phyloP scores from a whole-genome alignment of 2,329 filamentous ascomycete genomes.

The Cordyceps pruinosa region DNA sequence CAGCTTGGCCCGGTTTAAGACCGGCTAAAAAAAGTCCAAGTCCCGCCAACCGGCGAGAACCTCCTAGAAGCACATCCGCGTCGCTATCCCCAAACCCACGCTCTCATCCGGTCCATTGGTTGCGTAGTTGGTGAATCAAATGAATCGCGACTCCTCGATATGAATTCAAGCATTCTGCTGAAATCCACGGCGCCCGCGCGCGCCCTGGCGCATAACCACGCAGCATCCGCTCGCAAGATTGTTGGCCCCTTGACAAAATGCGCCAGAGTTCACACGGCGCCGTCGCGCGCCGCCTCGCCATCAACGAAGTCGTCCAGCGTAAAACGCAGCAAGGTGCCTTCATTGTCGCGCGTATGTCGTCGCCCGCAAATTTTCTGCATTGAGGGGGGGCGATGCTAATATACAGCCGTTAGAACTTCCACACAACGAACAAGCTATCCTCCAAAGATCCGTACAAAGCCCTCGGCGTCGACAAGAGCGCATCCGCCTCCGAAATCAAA shows the following conservation, averaged over 20 bases:
- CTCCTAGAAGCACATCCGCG: constrained; percentile 7
- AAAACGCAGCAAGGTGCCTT: constrained; percentile 15
- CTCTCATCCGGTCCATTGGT: neutral
- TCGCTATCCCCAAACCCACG: neutral
- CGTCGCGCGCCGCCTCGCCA: constrained; percentile 14
- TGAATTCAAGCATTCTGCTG: constrained; percentile 42
- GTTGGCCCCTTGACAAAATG: constrained; percentile 33
- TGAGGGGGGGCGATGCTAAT: constrained; percentile 2
- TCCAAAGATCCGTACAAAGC: constrained; percentile 78
- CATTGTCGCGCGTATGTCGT: constrained; percentile 24
- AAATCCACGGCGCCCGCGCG: constrained; percentile 42
- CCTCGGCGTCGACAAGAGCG: constrained; percentile 74
- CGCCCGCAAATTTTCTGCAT: neutral
- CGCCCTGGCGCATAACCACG: constrained; percentile 37
- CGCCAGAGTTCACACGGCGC: constrained; percentile 28
- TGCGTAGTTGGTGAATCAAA: constrained; percentile 15
- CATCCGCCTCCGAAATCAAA: constrained; percentile 85
- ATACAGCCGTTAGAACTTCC: constrained; percentile 46
- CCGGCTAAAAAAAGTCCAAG: constrained; percentile 17
- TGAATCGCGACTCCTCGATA: constrained; percentile 27
- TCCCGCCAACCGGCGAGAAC: constrained; percentile 4
- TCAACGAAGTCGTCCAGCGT: constrained; percentile 16
- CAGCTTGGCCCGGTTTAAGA: constrained; percentile 15
- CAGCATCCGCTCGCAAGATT: constrained; percentile 33
- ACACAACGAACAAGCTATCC: constrained; percentile 48